Evolutionary conservation across 257 asterid species (phyloP), one percentile per base, ranked within the genome.

Genomic region (Thymus quinquecostatus): DNA sequence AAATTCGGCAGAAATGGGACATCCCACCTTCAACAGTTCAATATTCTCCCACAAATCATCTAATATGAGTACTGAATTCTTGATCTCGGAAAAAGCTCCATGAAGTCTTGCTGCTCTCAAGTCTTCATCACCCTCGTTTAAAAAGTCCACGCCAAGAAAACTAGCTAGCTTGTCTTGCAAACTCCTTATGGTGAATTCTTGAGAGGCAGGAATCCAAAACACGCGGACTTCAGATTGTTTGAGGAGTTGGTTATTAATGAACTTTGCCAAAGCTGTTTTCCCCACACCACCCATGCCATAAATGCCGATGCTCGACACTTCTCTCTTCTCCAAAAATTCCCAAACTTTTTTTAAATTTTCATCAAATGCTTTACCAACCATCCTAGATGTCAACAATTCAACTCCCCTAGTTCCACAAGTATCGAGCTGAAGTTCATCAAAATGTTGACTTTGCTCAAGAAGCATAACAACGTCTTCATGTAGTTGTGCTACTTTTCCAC

Each of bases 321-420:
- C 1, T 41, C 47, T 55, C 59, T 0, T 47, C 51, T 47, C 59
- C 45, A 65, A 30, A 2, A 30, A 2, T 1, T 0, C 12, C 59
- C 44, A 28, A 28, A 41, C 12, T 55, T 32, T 56, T 29, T 28
- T 43, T 3, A 56, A 12, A 12, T 13, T 43, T 3, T 69, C 57
- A n/a, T 29, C 44, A 69, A 69, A 56, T 8, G 45, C 47, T 6
- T 28, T 43, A 30, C 74, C 74, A 5, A 56, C 47, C 57, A 69
- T 29, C 66, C 13, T 30, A 41, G 36, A 11, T 8, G 57, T 69
- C 58, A 59, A 10, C 1, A 47, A 34, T 4, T 51, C 5, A 10
- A 28, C 33, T 29, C 74, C 66, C 6, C 12, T 12, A 1, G 1
- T 32, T 21, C 7, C 36, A n/a, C 12, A 1, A 57, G 4, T 45